Evolutionary conservation across 192 early-diverging fungal genomes (phyloP), one percentile per base, ranked within the genome.

Genomic region (Coemansia sp.): DNA sequence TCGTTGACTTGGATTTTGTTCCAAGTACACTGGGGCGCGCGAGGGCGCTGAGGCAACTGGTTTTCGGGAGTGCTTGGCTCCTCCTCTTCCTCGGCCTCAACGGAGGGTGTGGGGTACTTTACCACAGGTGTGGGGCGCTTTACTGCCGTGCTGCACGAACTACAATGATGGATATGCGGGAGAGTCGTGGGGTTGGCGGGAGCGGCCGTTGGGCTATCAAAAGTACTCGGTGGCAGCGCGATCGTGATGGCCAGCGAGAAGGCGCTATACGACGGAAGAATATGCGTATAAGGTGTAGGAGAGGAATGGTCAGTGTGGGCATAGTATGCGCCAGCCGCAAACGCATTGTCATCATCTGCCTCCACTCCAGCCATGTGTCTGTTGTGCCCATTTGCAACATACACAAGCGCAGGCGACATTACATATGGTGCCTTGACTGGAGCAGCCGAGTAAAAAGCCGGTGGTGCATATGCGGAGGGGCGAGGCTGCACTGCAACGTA

Each of bases 1-100:
- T 81, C 79, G 35, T 46, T 46, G 36, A 62, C 31, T 56, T 72
- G 63, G 29, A 53, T 19, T 13, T 46, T 51, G 17, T 66, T 45
- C 70, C 70, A 72, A 17, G 59, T 62, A 16, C 70, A 72, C 45
- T 62, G 24, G 46, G 36, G 41, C 2, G 42, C 29, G 9, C 24
- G 56, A 45, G 54, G 31, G 7, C 14, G 54, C 31, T 14, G 54
- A 17, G 33, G 31, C 5, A 16, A 14, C 31, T 31, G 54, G 9
- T 7, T 10, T 42, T 59, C 29, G 39, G 24, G 35, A n/a, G 2
- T 9, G 9, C n/a, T 11, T n/a, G 10, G 19, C 62, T 4, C 9
- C n/a, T 34, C 16, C 33, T 35, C 33, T n/a, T 21, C 53, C 53
- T 11, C 27, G 5, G 34, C 13, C 17, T 60, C 42, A 13, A 17